Evolutionary conservation across 768 basidiomycete genomes (phyloP).

Genomic region (Amanita exitialis): DNA sequence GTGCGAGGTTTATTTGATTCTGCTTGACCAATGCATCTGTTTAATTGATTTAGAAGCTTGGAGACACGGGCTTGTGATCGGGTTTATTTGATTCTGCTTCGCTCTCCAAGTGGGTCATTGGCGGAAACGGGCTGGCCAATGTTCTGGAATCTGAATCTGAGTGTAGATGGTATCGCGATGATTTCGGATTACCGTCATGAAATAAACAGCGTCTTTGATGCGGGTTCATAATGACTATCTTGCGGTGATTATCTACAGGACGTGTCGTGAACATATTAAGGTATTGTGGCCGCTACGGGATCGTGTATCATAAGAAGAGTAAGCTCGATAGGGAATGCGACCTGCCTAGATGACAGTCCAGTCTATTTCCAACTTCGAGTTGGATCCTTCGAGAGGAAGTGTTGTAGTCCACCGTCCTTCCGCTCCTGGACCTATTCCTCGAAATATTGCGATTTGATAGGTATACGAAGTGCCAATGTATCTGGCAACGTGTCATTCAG

Average conservation of each 20-base stretch:
- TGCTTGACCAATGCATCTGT: no score
- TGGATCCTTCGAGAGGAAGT: background rate
- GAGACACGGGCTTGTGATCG: background rate
- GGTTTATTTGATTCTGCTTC: background rate
- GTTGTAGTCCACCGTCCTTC: background rate
- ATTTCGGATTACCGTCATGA: background rate
- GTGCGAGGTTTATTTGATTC: background rate
- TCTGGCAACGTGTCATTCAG: background rate
- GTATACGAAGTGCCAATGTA: background rate
- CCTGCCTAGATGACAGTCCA: no score
- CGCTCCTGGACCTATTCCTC: background rate
- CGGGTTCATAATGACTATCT: background rate
- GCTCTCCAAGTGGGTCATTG: conserved; percentile 1
- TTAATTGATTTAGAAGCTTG: no score
- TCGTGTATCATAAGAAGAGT: no score
- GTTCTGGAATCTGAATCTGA: background rate
- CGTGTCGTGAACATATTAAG: no score
- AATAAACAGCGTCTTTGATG: background rate
- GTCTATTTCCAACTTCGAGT: background rate
- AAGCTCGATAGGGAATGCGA: background rate
- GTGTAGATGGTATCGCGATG: background rate
- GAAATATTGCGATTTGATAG: background rate
- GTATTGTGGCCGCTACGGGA: no score
- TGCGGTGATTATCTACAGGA: no score
- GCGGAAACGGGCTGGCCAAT: background rate